phyloP scores from a whole-genome alignment of 2,329 filamentous ascomycete genomes.

The Ophidiomyces ophidiicola region DNA sequence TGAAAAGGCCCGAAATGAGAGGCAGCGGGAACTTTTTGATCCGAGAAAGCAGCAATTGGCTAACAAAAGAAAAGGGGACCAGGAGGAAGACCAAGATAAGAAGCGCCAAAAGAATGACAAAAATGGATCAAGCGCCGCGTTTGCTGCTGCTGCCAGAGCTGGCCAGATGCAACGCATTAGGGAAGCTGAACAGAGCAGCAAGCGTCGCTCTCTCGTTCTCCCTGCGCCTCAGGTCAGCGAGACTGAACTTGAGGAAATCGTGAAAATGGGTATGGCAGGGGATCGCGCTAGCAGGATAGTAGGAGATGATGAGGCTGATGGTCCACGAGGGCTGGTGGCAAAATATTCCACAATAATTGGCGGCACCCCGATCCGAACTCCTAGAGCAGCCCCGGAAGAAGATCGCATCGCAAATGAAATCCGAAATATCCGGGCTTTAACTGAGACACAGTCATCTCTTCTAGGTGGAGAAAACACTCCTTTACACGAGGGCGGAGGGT shows the following conservation, averaged over 20 bases:
- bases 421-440: slow-evolving; percentile 79
- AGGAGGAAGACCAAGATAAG: slow-evolving; percentile 64
- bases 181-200: slow-evolving; percentile 94
- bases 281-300: slow-evolving; percentile 70
- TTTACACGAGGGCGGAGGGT: slow-evolving; percentile 65
- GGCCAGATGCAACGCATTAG: slow-evolving; percentile 89
- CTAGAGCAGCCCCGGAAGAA: slow-evolving; percentile 79
- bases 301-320: slow-evolving; percentile 66
- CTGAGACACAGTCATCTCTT: slow-evolving; percentile 84
- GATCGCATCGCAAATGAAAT: slow-evolving; percentile 96
- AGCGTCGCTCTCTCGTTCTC: slow-evolving; percentile 68
- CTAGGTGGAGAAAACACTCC: slow-evolving; percentile 90
- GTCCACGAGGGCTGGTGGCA: slow-evolving; percentile 73
- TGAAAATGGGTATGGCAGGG: slow-evolving; percentile 95
- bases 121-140: slow-evolving; percentile 60
- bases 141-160: slow-evolving; percentile 80
- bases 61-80: slow-evolving; percentile 83
- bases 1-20: slow-evolving; percentile 69
- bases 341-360: slow-evolving; percentile 74
- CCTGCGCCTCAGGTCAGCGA: slow-evolving; percentile 88
- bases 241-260: slow-evolving; percentile 86
- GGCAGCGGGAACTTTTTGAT: slow-evolving; percentile 72
- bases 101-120: slow-evolving; percentile 88
- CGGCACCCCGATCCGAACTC: slow-evolving; percentile 79
- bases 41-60: slow-evolving; percentile 82